These are phyloP conservation scores for Rhynchospora pubera DNA, from an alignment of 176 grass and related monocot species.

Conservation along the genomic window DNA sequence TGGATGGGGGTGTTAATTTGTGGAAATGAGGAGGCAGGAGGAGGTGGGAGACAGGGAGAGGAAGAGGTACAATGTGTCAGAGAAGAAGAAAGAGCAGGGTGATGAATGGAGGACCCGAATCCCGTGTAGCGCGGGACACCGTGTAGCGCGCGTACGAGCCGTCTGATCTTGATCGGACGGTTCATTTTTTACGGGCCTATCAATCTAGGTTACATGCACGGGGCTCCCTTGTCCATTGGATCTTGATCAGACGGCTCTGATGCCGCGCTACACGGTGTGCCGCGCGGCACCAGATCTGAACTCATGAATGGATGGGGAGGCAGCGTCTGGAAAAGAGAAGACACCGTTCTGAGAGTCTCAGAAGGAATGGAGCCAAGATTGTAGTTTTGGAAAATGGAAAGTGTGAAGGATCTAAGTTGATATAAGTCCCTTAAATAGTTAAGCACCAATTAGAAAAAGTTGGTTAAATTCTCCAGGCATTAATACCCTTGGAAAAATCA, in stretches of 20 bases:
- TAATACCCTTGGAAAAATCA: background rate
- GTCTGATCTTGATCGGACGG: too few species aligned
- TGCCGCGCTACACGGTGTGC: too few species aligned
- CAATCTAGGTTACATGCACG: too few species aligned
- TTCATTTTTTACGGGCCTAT: too few species aligned
- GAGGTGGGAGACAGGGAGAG: background rate
- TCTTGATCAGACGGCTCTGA: too few species aligned
- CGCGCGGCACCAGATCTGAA: too few species aligned
- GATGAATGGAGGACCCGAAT: too few species aligned
- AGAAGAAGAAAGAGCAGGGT: background rate
- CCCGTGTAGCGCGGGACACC: too few species aligned
- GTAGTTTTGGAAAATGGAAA: background rate
- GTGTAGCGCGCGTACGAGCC: too few species aligned
- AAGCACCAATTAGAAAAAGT: background rate
- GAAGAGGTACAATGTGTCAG: background rate
- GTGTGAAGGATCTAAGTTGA: background rate
- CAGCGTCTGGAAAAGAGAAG: background rate
- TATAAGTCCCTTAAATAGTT: background rate
- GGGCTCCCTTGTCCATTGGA: too few species aligned
- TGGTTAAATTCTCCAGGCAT: background rate
- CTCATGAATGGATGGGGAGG: background rate
- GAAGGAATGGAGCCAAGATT: background rate
- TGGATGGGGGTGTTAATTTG: constrained; percentile 2
- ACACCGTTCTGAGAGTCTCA: background rate
- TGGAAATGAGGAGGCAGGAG: background rate